These are phyloP conservation scores for Physcia stellaris DNA, from an alignment of 495 filamentous ascomycete species.

Conservation along the genomic window DNA sequence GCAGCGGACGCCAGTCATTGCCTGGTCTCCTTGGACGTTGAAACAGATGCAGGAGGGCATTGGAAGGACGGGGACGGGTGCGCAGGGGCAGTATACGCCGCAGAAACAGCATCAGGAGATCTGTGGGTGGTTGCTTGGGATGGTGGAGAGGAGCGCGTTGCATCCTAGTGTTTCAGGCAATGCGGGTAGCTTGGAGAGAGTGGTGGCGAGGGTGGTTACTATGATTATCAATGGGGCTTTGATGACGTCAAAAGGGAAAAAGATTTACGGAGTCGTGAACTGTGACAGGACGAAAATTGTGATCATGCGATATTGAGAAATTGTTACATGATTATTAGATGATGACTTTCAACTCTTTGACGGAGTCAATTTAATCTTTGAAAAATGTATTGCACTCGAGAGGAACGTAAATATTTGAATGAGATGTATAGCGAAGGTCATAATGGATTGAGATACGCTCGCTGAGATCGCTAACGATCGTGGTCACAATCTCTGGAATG, in stretches of 20 bases:
- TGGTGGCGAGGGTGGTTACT: background rate
- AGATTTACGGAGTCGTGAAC: background rate
- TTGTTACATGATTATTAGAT: too few relatives aligned
- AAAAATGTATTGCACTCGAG: too few relatives aligned
- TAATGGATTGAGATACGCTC: too few relatives aligned
- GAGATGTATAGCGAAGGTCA: too few relatives aligned
- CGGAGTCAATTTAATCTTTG: too few relatives aligned
- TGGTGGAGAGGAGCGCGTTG: conserved; percentile 1
- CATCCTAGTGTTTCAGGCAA: background rate
- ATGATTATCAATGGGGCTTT: conserved; percentile 6
- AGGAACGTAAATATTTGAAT: too few relatives aligned
- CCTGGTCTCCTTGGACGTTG: conserved; percentile 24
- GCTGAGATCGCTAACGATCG: too few relatives aligned
- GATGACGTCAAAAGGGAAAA: background rate
- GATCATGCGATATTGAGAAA: conserved; percentile 2
- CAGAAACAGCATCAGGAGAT: conserved; percentile 23
- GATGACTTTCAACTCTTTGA: too few relatives aligned
- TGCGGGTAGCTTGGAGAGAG: background rate
- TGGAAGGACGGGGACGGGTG: conserved; percentile 1
- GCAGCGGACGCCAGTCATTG: conserved; percentile 18
- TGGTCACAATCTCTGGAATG: too few relatives aligned
- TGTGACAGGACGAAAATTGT: background rate
- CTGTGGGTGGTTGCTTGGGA: conserved; percentile 14
- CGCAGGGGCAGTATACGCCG: conserved; percentile 14
- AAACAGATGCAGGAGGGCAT: background rate